These are phyloP conservation scores for Pseudonitzschia pungens DNA, from an alignment of 108 stramenopile genomes.

Conservation along the genomic window DNA sequence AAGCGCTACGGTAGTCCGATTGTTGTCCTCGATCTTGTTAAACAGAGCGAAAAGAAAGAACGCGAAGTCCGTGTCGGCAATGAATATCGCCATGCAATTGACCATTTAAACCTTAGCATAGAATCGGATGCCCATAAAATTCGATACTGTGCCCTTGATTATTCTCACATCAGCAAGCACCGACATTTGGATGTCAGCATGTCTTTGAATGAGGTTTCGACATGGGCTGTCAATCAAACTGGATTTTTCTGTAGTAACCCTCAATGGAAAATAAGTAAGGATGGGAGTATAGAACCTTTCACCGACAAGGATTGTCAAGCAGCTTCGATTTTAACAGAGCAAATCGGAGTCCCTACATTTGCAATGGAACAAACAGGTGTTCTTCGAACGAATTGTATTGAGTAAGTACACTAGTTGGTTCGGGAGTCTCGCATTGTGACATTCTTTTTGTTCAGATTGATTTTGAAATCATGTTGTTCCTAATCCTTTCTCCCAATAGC, in stretches of 20 bases:
- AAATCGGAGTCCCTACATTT: conserved; percentile 82
- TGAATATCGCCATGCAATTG: conserved; percentile 92
- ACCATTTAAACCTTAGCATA: conserved; percentile 91
- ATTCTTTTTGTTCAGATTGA: too few species aligned
- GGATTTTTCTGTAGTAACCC: conserved; percentile 93
- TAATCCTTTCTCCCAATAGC: conserved; percentile 21
- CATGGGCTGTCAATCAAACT: conserved; percentile 92
- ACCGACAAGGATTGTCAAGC: conserved; percentile 47
- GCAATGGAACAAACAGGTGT: conserved; percentile 96
- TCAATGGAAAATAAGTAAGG: conserved; percentile 80
- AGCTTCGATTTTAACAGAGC: conserved; percentile 42
- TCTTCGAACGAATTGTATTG: conserved; percentile 97
- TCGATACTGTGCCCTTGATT: conserved; percentile 89
- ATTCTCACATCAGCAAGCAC: conserved; percentile 88
- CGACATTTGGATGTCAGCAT: conserved; percentile 83
- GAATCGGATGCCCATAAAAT: conserved; percentile 84
- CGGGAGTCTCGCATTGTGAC: too few species aligned
- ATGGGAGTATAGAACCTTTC: conserved; percentile 75
- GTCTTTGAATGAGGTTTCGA: conserved; percentile 90
- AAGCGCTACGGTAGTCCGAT: conserved; percentile 92
- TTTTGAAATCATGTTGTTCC: neutral
- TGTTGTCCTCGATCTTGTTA: conserved; percentile 94
- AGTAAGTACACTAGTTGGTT: too few species aligned
- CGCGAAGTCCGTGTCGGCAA: conserved; percentile 94
- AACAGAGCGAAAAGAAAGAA: conserved; percentile 91